phyloP scores from a whole-genome alignment of 352 stramenopile genomes.

The Pythium graminicola region DNA sequence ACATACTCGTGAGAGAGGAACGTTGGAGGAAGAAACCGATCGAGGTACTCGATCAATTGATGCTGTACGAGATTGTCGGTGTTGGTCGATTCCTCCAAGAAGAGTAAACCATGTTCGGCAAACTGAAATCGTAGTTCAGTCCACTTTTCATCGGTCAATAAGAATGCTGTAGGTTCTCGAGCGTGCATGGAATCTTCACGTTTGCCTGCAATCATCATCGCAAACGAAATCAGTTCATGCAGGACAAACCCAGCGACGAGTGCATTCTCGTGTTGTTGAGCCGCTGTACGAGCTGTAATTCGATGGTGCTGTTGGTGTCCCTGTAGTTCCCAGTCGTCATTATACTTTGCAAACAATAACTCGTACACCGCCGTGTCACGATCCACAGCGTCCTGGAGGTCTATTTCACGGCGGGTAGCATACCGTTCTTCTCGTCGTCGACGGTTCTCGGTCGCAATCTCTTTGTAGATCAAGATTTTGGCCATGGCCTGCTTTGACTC shows the following conservation, averaged over 20 bases:
- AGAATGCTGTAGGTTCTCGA: conserved; percentile 32
- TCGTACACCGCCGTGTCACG: conserved; percentile 49
- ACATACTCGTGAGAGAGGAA: conserved; percentile 21
- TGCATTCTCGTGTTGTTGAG: conserved; percentile 36
- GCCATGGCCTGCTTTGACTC: conserved; percentile 31
- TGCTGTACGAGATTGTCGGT: conserved; percentile 15
- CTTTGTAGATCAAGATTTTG: conserved; percentile 62
- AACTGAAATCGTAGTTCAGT: conserved; percentile 50
- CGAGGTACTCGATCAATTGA: conserved; percentile 43
- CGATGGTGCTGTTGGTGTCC: conserved; percentile 30
- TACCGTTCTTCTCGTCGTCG: conserved; percentile 43
- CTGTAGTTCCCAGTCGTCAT: conserved; percentile 54
- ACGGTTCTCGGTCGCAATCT: conserved; percentile 58
- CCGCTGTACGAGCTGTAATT: conserved; percentile 26
- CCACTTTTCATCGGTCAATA: conserved; percentile 38
- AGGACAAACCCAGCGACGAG: conserved; percentile 36
- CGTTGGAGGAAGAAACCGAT: conserved; percentile 22
- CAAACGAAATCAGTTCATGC: conserved; percentile 51
- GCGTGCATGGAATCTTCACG: conserved; percentile 42
- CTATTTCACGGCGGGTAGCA: conserved; percentile 36
- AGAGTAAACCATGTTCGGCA: conserved; percentile 13
- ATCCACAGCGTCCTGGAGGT: conserved; percentile 37
- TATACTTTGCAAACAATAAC: conserved; percentile 50
- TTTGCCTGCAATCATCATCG: conserved; percentile 40
- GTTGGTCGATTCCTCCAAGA: neutral